Conservation (phyloP, 768 basidiomycete genomes). For the Psilocybe cyanescens region DNA sequence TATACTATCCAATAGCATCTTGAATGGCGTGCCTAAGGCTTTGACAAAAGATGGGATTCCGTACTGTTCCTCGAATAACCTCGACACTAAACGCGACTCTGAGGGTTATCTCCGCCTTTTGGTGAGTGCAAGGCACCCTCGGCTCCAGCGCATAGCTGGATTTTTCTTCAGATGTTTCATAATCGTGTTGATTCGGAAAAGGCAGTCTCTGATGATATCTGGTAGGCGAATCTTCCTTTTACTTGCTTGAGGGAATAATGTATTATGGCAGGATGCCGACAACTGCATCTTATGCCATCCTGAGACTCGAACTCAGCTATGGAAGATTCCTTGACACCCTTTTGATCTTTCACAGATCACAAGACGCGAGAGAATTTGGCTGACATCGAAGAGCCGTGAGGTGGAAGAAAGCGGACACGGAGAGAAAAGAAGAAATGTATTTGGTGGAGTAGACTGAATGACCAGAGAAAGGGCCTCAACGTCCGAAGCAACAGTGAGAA, state of each 20-base stretch:
- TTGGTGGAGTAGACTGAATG: neutral
- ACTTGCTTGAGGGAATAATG: too few species aligned
- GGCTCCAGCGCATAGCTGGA: neutral
- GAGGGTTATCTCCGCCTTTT: neutral
- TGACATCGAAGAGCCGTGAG: conserved; percentile 22
- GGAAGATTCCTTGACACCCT: neutral
- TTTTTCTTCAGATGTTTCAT: neutral
- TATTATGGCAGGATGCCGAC: too few species aligned
- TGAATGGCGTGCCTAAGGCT: too few species aligned
- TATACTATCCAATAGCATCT: too few species aligned
- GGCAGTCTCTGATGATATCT: too few species aligned
- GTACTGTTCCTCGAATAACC: neutral
- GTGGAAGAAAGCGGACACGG: neutral
- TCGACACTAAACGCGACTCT: neutral
- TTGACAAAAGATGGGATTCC: neutral
- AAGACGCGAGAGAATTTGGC: neutral
- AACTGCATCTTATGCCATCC: too few species aligned
- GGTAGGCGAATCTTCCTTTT: too few species aligned
- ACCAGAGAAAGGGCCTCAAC: neutral
- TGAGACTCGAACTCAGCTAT: too few species aligned
- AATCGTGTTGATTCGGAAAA: neutral
- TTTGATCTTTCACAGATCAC: neutral
- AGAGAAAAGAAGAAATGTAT: neutral
- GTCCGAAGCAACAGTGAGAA: neutral
- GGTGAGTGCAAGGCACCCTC: neutral